Percentiles rank a stretch among this genome's conserved stretches.
Conservation (phyloP, 192 early-diverging fungal genomes). For the Backusella circina region DNA sequence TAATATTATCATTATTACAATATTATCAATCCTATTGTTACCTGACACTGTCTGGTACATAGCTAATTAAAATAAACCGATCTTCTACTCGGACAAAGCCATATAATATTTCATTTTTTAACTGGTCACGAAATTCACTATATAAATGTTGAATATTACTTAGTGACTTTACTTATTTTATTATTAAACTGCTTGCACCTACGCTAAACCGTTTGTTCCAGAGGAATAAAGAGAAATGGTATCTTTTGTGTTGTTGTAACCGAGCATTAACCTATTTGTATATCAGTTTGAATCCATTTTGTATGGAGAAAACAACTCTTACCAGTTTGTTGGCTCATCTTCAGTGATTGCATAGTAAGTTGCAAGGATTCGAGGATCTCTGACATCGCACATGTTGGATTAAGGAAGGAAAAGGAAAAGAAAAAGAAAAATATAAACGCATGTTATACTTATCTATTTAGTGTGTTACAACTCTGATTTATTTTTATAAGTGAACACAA, state of each 20-base stretch:
- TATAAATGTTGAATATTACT: neutral
- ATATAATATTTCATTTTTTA: constrained; percentile 56
- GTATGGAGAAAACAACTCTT: neutral
- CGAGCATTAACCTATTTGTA: constrained; percentile 50
- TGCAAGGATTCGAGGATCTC: constrained; percentile 51
- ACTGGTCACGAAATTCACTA: constrained; percentile 49
- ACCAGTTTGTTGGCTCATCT: constrained; percentile 56
- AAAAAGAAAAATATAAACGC: neutral
- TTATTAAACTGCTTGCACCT: neutral
- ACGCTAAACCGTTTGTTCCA: constrained; percentile 45
- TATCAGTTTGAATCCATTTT: neutral
- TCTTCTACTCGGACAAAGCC: constrained; percentile 59
- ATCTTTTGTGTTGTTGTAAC: constrained; percentile 58
- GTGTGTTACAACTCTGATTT: neutral
- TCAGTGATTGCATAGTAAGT: constrained; percentile 53
- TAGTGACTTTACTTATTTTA: neutral
- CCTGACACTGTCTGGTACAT: constrained; percentile 61
- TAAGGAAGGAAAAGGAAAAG: neutral
- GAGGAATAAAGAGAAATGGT: constrained; percentile 56
- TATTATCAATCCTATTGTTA: constrained; percentile 10
- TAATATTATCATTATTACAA: neutral
- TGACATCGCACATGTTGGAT: constrained; percentile 47
- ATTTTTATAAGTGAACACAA: neutral
- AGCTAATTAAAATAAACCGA: constrained; percentile 50
- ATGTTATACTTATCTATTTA: neutral